Evolutionary conservation across 108 stramenopile species (phyloP).

Genomic region (Nannochloropsis oceanica): DNA sequence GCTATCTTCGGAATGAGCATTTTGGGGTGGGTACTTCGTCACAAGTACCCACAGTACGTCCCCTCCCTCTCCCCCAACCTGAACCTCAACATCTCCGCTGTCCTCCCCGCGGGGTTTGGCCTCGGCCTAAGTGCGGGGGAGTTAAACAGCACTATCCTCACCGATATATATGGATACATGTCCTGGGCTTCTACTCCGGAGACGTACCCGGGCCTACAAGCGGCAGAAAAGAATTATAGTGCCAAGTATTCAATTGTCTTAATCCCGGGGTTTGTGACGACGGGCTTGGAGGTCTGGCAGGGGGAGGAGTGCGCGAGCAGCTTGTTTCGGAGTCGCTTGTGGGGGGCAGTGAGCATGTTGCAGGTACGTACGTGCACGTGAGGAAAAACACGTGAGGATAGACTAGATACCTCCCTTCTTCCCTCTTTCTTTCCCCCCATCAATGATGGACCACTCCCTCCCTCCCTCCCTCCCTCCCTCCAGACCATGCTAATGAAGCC

Average conservation of each 20-base stretch:
- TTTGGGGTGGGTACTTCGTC: not conserved
- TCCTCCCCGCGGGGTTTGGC: not conserved
- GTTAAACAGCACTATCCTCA: not conserved
- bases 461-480: too few relatives aligned
- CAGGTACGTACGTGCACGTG: not conserved
- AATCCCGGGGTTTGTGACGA: conserved; percentile 68
- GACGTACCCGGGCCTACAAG: not conserved
- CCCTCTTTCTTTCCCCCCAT: too few relatives aligned
- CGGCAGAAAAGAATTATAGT: not conserved
- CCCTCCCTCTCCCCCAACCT: not conserved
- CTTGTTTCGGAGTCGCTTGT: conserved; percentile 63
- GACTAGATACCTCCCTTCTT: too few relatives aligned
- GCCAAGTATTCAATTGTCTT: conserved; percentile 60
- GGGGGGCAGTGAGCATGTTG: conserved; percentile 56
- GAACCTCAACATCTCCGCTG: not conserved
- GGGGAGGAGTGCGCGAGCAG: conserved; percentile 51
- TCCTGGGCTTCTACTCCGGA: not conserved
- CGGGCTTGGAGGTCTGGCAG: conserved; percentile 72
- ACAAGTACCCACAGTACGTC: not conserved
- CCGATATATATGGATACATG: not conserved
- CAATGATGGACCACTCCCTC: too few relatives aligned
- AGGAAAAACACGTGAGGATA: too few relatives aligned
- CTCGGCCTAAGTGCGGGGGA: not conserved
- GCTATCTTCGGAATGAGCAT: not conserved
- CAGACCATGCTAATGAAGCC: conserved; percentile 47